These are phyloP conservation scores for Russula foetens DNA, from an alignment of 768 basidiomycete genomes.

Conservation along the genomic window DNA sequence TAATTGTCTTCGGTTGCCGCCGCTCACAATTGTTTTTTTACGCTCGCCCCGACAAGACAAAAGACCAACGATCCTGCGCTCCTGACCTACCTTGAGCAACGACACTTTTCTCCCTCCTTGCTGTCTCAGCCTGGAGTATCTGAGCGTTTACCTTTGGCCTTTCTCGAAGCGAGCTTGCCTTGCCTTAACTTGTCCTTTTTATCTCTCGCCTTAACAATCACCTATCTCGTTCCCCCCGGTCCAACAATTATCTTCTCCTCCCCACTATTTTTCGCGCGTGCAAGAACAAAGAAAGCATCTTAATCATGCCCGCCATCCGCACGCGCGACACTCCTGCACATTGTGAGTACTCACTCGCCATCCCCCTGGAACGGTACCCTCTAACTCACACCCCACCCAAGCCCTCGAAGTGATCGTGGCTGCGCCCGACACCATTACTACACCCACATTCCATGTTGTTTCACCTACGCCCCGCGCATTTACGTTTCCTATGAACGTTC, in stretches of 20 bases:
- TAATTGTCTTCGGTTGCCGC: slow-evolving; percentile 22
- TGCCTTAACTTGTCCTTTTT: slow-evolving; percentile 12
- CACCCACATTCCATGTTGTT: slow-evolving; percentile 49
- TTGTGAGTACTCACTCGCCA: slow-evolving; percentile 28
- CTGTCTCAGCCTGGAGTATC: slow-evolving; percentile 13
- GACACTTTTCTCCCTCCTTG: slow-evolving; percentile 19
- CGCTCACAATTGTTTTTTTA: slow-evolving; percentile 19
- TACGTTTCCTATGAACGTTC: slow-evolving; percentile 41
- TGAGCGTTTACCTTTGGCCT: slow-evolving; percentile 6
- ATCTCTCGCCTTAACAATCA: not conserved
- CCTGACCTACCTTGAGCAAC: slow-evolving; percentile 11
- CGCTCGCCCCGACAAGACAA: slow-evolving; percentile 17
- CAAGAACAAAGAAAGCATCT: slow-evolving; percentile 27
- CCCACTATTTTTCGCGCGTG: not conserved
- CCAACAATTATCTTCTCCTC: slow-evolving; percentile 2
- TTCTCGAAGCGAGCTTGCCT: slow-evolving; percentile 9
- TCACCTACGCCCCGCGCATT: slow-evolving; percentile 66
- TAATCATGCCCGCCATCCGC: slow-evolving; percentile 67
- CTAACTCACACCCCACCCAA: slow-evolving; percentile 23
- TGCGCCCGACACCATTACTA: slow-evolving; percentile 37
- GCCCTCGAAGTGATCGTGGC: slow-evolving; percentile 74
- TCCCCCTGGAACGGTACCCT: not conserved
- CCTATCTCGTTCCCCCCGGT: slow-evolving; percentile 1
- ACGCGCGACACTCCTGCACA: slow-evolving; percentile 64
- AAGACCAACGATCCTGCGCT: slow-evolving; percentile 6